Evolutionary conservation across 179 eudicot species (phyloP).

Genomic region (Actinidia chinensis): DNA sequence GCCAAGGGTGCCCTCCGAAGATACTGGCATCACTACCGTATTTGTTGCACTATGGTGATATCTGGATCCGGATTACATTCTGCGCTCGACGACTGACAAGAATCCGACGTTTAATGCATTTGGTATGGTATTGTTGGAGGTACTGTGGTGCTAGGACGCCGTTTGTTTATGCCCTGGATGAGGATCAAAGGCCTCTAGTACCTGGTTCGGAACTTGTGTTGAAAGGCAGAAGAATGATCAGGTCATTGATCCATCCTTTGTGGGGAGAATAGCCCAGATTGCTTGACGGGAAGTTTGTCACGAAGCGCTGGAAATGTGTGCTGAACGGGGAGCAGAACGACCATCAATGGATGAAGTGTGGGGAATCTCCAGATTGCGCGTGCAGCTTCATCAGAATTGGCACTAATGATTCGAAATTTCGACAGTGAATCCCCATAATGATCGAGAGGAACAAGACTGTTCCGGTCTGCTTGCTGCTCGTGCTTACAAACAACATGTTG

Average conservation of each 20-base stretch:
- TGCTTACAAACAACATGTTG: too few relatives aligned
- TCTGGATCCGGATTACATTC: conserved; percentile 42
- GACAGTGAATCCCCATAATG: too few relatives aligned
- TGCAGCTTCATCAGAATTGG: conserved; percentile 21
- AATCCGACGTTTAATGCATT: conserved; percentile 55
- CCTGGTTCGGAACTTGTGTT: conserved; percentile 36
- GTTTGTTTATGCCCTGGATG: conserved; percentile 22
- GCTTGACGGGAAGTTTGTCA: conserved; percentile 32
- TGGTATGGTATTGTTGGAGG: conserved; percentile 46
- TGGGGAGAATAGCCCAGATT: conserved; percentile 35
- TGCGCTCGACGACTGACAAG: conserved; percentile 27
- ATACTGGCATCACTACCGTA: conserved; percentile 16
- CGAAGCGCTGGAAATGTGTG: conserved; percentile 30
- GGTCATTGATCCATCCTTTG: conserved; percentile 39
- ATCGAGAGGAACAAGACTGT: too few relatives aligned
- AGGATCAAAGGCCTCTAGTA: conserved; percentile 29
- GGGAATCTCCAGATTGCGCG: conserved; percentile 5
- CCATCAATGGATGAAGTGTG: conserved; percentile 20
- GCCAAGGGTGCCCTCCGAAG: conserved; percentile 13
- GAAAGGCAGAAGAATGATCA: conserved; percentile 19
- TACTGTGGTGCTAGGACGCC: conserved; percentile 44
- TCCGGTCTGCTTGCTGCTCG: too few relatives aligned
- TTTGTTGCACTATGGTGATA: conserved; percentile 35
- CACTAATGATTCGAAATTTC: too few relatives aligned
- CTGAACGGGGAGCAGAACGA: conserved; percentile 9